Base-by-base conservation (phyloP, 257 asterid genomes). In the Hygrophila difformis region DNA sequence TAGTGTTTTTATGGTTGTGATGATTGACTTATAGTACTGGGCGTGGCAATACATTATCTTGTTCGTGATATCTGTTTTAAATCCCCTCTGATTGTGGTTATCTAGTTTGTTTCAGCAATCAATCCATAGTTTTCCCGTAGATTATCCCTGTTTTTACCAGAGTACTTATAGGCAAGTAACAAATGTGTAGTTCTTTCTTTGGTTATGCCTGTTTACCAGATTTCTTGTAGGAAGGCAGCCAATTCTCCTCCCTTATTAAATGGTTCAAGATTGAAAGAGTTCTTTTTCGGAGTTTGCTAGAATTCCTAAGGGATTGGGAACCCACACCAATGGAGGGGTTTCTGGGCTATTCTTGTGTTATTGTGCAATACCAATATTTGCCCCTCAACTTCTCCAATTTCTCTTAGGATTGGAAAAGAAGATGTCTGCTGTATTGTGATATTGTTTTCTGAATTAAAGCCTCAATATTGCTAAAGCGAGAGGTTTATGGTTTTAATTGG, bases 1-100 rank as follows among this genome's bases (percentile, higher is more conserved):
- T 39, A 13, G 19, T 38, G 45, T 0, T n/a, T 45, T 36, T 6
- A 13, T 29, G 19, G 2, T 37, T 39, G 39, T 4, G 42, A 49
- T 44, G 29, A 31, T 13, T 21, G 11, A 12, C 13, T 52, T 47
- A 60, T 34, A 12, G 16, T 36, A 26, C 18, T 21, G 21, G 59
- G 40, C 52, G 61, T 39, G 39, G 42, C 31, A 53, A 12, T 51
- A 46, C 18, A 13, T 40, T 19, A 18, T 37, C 16, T 53, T 20
- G 33, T 20, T 28, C 39, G 42, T 34, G n/a, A 13, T 10, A 20
- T 7, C 14, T 45, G 19, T 36, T 26, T 41, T 48, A 43, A 16
- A 57, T 34, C 60, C 14, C 13, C 19, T 19, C 40, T 7, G 5
- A 18, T 10, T 46, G 8, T 45, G 43, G 37, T 39, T 37, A 21